These are phyloP conservation scores for Pestalotiopsis sp. DNA, from an alignment of 2,329 filamentous ascomycete species.

Conservation along the genomic window DNA sequence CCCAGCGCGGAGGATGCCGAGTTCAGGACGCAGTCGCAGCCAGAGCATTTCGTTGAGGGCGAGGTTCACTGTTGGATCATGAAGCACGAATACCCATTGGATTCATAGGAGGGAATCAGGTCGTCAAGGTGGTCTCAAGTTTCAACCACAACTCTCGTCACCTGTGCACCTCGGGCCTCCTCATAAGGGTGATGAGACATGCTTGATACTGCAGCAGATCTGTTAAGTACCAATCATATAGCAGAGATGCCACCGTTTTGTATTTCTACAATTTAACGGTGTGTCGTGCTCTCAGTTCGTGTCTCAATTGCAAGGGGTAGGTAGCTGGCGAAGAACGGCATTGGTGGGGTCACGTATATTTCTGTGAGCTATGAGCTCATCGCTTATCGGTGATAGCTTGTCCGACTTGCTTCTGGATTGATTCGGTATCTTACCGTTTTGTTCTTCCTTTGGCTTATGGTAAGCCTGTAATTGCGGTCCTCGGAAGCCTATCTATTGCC, in stretches of 20 bases:
- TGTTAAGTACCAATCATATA: too few relatives aligned
- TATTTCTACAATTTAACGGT: too few relatives aligned
- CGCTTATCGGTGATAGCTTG: neutral
- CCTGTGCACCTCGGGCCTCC: too few relatives aligned
- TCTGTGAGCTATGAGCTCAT: neutral
- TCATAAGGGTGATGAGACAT: too few relatives aligned
- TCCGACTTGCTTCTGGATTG: neutral
- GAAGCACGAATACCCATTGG: neutral
- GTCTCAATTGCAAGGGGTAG: too few relatives aligned
- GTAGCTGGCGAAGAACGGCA: neutral
- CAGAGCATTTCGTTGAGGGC: neutral
- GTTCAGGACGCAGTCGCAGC: neutral
- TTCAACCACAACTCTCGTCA: too few relatives aligned
- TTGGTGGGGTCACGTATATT: neutral
- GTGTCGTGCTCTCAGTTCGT: too few relatives aligned
- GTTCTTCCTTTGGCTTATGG: neutral
- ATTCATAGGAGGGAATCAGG: neutral
- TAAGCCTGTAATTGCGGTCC: neutral
- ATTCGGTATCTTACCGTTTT: neutral
- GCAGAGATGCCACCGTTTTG: too few relatives aligned
- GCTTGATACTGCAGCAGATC: too few relatives aligned
- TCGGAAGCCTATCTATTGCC: neutral
- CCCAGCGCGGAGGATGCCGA: neutral
- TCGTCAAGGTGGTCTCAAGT: neutral
- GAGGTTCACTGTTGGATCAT: slow-evolving; percentile 8